Percentiles rank a stretch among this genome's conserved stretches.
Evolutionary conservation across 768 basidiomycete genomes (phyloP).

Genomic region (Mycena alexandri): DNA sequence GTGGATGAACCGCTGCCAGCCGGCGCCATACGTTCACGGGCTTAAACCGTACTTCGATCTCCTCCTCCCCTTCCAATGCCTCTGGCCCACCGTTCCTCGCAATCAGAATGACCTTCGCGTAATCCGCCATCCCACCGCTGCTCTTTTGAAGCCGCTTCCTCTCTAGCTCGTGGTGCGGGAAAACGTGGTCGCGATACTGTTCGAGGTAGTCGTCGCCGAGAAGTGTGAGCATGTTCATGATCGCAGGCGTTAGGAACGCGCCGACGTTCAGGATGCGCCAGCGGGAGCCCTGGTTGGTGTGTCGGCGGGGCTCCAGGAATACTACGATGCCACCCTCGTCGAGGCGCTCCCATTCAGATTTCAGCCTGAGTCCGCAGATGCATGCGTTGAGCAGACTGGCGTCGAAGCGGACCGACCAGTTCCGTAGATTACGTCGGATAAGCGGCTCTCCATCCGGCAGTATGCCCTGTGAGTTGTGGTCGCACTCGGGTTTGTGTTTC

Average conservation of each 20-base stretch:
- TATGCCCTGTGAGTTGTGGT: conserved; percentile 7
- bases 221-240: background rate
- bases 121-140: conserved; percentile 41
- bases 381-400: conserved; percentile 19
- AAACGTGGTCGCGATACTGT: background rate
- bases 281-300: conserved; percentile 23
- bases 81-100: conserved; percentile 10
- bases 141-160: conserved; percentile 39
- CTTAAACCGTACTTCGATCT: background rate
- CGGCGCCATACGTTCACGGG: background rate
- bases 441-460: conserved; percentile 14
- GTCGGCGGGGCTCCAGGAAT: conserved; percentile 24
- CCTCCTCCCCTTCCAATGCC: background rate
- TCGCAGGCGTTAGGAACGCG: conserved; percentile 1
- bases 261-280: conserved; percentile 17
- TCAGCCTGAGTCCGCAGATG: conserved; percentile 24
- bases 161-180: conserved; percentile 9
- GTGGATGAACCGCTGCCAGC: background rate
- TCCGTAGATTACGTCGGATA: conserved; percentile 22
- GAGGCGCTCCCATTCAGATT: conserved; percentile 28
- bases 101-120: conserved; percentile 10
- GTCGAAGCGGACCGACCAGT: conserved; percentile 30
- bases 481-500: conserved; percentile 26
- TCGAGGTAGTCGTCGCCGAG: too few relatives aligned
- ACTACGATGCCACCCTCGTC: conserved; percentile 19